Evolutionary conservation across 148 eudicot species (phyloP), one percentile per base, ranked within the genome.

Genomic region (Polygonum aviculare): DNA sequence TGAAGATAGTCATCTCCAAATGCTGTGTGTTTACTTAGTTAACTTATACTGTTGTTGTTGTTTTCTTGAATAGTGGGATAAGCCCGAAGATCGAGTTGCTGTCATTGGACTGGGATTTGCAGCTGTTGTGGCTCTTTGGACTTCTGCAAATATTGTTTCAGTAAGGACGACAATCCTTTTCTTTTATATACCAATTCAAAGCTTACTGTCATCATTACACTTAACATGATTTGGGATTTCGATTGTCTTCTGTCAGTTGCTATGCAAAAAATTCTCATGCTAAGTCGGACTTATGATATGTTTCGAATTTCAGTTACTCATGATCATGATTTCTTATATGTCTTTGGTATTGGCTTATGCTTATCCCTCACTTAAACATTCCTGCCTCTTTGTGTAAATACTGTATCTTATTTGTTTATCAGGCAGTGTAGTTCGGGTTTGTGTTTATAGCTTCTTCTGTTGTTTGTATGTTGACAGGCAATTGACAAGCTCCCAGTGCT

Each of bases 91-190:
- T 77, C 93, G 91, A 57, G 3, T 94, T 82, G 96, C 90, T 81
- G 79, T 94, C 67, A 76, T 94, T 73, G 98, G 97, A 74, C 82
- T 94, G 78, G 96, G 98, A 49, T 89, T 94, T 79, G 91, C 96
- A 26, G 92, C 83, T 75, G 76, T 92, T 49, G 88, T 89, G 54
- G 93, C 84, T 81, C 14, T 94, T 35, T 92, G 98, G 98, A 92
- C 98, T 71, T 83, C 98, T 76, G 55, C 74, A 22, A 94, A 90
- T 86, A 74, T 92, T 10, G 52, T 92, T 5, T 77, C 90, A 70
- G 98, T 94, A 91, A 83, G 83, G 19, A 16, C 70, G 22, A 65
- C 63, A 9, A 50, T 55, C 35, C 11, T 39, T 49, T 15, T 18
- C 36, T 78, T 45, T 76, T 60, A 55, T 35, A 31, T 49, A 33